Percentiles rank a stretch among this genome's conserved stretches.
These are phyloP conservation scores for Nitzschia palea DNA, from an alignment of 108 stramenopile species.

Conservation along the genomic window DNA sequence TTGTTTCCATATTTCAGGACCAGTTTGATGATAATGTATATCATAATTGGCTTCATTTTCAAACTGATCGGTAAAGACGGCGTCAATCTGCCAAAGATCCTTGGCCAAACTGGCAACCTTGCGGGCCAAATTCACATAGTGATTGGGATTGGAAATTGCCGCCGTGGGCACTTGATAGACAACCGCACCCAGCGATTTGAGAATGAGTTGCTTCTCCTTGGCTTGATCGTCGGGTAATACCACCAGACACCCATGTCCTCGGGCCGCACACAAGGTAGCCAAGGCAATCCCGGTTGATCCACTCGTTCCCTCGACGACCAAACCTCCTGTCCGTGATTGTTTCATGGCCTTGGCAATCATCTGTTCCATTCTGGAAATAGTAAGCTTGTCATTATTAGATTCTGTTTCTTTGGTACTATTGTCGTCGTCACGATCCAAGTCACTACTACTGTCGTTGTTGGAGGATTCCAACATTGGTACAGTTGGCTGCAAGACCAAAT, in stretches of 20 bases:
- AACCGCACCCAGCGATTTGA: slow-evolving; percentile 76
- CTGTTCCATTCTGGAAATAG: slow-evolving; percentile 3
- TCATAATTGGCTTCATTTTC: slow-evolving; percentile 87
- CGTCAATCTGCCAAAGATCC: slow-evolving; percentile 36
- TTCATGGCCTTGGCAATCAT: slow-evolving; percentile 41
- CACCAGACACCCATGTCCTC: slow-evolving; percentile 86
- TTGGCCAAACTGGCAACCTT: slow-evolving; percentile 46
- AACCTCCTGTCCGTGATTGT: slow-evolving; percentile 58
- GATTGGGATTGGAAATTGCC: slow-evolving; percentile 90
- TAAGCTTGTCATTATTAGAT: slow-evolving; percentile 19
- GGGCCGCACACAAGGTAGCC: slow-evolving; percentile 76
- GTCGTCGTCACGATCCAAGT: neutral
- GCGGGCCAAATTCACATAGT: slow-evolving; percentile 91
- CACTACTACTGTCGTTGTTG: no score
- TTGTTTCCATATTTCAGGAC: slow-evolving; percentile 88
- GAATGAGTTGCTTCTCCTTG: slow-evolving; percentile 73
- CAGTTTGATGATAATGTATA: slow-evolving; percentile 85
- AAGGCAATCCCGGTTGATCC: slow-evolving; percentile 96
- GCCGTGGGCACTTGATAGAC: slow-evolving; percentile 86
- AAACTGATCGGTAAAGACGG: slow-evolving; percentile 96
- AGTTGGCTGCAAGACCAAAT: slow-evolving; percentile 24
- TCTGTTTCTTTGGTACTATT: slow-evolving; percentile 8
- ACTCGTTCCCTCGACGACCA: slow-evolving; percentile 95
- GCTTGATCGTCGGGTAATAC: slow-evolving; percentile 97
- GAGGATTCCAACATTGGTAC: neutral